These are phyloP conservation scores for Populus simonii DNA, from an alignment of 345 rosid genomes.

Conservation along the genomic window DNA sequence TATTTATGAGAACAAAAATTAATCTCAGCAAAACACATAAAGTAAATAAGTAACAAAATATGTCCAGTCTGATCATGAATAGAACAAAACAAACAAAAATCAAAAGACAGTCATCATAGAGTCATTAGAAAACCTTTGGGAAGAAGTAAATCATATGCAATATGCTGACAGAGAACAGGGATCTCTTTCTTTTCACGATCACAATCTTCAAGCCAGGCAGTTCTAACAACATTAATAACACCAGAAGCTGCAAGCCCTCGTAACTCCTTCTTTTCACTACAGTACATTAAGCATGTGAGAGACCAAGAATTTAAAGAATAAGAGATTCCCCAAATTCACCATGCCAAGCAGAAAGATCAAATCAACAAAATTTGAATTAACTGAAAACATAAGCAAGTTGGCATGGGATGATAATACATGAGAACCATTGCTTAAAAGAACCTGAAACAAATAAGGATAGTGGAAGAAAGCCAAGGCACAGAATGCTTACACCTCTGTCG, in stretches of 20 bases:
- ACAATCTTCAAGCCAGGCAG: conserved; percentile 93
- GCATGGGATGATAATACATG: not conserved
- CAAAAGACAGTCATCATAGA: conserved; percentile 10
- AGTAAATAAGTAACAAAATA: not conserved
- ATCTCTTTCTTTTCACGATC: conserved; percentile 67
- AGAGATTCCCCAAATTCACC: conserved; percentile 2
- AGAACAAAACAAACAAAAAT: not conserved
- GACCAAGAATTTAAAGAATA: conserved; percentile 9
- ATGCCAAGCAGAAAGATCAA: not conserved
- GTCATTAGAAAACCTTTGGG: conserved; percentile 66
- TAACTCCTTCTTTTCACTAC: conserved; percentile 75
- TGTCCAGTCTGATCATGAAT: not conserved
- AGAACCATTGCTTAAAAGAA: not conserved
- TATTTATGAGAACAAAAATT: conserved; percentile 8
- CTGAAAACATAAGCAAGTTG: not conserved
- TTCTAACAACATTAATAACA: conserved; percentile 68
- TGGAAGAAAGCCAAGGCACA: conserved; percentile 12
- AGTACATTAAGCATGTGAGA: conserved; percentile 16
- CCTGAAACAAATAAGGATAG: not conserved
- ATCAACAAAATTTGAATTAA: not conserved
- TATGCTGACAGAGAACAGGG: conserved; percentile 56
- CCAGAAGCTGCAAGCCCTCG: conserved; percentile 84
- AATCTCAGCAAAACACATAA: conserved; percentile 8
- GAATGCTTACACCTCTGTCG: conserved; percentile 77
- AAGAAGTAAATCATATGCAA: conserved; percentile 66